Evolutionary conservation across 2,329 filamentous ascomycete species (phyloP).

Genomic region (Drechslerella dactyloides): DNA sequence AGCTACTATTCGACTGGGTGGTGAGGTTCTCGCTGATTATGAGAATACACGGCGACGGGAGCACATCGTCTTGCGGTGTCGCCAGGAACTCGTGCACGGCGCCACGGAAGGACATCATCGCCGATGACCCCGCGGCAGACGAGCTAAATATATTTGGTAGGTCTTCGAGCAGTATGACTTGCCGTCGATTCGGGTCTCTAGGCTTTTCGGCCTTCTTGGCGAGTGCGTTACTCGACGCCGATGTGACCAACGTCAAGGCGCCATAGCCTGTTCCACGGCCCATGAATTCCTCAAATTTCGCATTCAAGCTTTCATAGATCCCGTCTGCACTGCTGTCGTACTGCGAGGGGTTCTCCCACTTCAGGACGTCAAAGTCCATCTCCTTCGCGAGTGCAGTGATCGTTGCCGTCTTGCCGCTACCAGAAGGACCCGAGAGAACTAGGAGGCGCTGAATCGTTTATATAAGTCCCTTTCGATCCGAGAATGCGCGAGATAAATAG

Average conservation of each 20-base stretch:
- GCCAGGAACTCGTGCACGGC: constrained; percentile 63
- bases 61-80: constrained; percentile 47
- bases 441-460: constrained; percentile 73
- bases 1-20: constrained; percentile 78
- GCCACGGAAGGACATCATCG: constrained; percentile 73
- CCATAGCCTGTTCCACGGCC: constrained; percentile 63
- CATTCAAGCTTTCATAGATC: constrained; percentile 68
- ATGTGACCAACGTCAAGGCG: constrained; percentile 53
- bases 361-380: constrained; percentile 77
- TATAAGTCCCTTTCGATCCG: constrained; percentile 50
- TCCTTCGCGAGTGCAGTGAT: constrained; percentile 76
- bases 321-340: constrained; percentile 58
- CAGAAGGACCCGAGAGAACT: constrained; percentile 86
- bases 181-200: constrained; percentile 56
- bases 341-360: constrained; percentile 81
- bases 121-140: constrained; percentile 64
- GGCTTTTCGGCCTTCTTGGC: constrained; percentile 13
- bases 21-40: constrained; percentile 91
- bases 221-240: constrained; percentile 26
- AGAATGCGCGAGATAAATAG: not conserved
- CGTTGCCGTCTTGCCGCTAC: constrained; percentile 91
- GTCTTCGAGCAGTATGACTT: constrained; percentile 78
- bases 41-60: constrained; percentile 77
- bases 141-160: constrained; percentile 77
- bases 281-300: constrained; percentile 91